Percentiles rank a stretch among this genome's conserved stretches.
Conservation (phyloP, 768 basidiomycete genomes). For the Suillus variegatus region DNA sequence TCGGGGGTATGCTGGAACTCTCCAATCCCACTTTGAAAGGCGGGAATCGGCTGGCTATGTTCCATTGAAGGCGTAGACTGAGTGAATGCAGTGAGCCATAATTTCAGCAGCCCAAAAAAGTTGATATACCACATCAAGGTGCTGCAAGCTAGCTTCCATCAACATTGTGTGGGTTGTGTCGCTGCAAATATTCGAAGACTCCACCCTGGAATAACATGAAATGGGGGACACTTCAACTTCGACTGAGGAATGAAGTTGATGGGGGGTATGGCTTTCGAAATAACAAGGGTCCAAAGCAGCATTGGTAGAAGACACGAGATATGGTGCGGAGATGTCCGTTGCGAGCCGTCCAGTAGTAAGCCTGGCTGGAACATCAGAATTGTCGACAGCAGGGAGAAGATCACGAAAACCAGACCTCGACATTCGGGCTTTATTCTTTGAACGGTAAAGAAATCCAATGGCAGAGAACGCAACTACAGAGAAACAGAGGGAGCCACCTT, state of each 20-base stretch:
- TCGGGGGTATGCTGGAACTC: constrained; percentile 8
- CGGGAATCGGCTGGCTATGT: neutral
- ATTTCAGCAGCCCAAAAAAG: neutral
- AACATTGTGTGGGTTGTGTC: neutral
- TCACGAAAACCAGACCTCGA: neutral
- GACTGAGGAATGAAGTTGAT: neutral
- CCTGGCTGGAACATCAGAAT: neutral
- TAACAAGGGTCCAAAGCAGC: constrained; percentile 9
- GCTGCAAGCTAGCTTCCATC: neutral
- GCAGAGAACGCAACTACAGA: neutral
- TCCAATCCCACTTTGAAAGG: neutral
- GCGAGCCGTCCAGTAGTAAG: neutral
- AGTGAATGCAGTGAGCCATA: neutral
- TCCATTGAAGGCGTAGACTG: neutral
- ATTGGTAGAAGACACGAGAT: constrained; percentile 9
- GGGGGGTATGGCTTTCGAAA: neutral
- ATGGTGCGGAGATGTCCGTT: neutral
- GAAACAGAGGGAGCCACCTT: constrained; percentile 4
- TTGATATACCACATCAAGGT: neutral
- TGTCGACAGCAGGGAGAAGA: constrained; percentile 1
- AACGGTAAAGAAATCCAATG: constrained; percentile 1
- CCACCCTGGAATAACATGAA: neutral
- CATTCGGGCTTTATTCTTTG: neutral
- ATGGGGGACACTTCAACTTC: neutral
- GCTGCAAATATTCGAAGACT: neutral